These are phyloP conservation scores for Sphaceloma murrayae DNA, from an alignment of 2,329 filamentous ascomycete species.

Conservation along the genomic window DNA sequence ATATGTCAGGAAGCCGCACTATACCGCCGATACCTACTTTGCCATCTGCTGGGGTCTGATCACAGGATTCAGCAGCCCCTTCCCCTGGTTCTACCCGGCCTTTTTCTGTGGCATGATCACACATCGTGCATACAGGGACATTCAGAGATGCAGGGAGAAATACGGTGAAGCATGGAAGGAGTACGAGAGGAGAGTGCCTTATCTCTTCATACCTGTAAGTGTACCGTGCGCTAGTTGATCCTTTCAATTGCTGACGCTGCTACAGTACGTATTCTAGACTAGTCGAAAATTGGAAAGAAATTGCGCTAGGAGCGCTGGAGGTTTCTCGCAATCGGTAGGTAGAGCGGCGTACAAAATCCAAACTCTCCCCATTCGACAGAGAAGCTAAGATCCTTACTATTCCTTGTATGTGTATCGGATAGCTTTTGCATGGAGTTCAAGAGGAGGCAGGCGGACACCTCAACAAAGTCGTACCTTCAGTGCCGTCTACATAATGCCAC, in stretches of 20 bases:
- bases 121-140: conserved; percentile 67
- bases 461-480: too few species aligned
- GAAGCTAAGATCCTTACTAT: too few species aligned
- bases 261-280: conserved; percentile 6
- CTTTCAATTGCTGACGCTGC: neutral
- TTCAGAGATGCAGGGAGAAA: conserved; percentile 63
- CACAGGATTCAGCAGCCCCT: conserved; percentile 68
- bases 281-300: neutral
- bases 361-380: too few species aligned
- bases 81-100: conserved; percentile 80
- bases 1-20: conserved; percentile 48
- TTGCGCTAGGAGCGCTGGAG: too few species aligned
- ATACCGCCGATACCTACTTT: conserved; percentile 71
- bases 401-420: too few species aligned
- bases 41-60: conserved; percentile 71
- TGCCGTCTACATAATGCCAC: too few species aligned
- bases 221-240: too few species aligned
- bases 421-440: too few species aligned
- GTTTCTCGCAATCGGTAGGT: too few species aligned
- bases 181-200: conserved; percentile 71
- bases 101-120: conserved; percentile 76
- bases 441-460: too few species aligned
- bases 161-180: conserved; percentile 76
- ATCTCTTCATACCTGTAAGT: conserved; percentile 65
- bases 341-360: too few species aligned